Evolutionary conservation across 208 protist genomes (phyloP), one percentile per base, ranked within the genome.

Genomic region (Tritrichomonas musculus): DNA sequence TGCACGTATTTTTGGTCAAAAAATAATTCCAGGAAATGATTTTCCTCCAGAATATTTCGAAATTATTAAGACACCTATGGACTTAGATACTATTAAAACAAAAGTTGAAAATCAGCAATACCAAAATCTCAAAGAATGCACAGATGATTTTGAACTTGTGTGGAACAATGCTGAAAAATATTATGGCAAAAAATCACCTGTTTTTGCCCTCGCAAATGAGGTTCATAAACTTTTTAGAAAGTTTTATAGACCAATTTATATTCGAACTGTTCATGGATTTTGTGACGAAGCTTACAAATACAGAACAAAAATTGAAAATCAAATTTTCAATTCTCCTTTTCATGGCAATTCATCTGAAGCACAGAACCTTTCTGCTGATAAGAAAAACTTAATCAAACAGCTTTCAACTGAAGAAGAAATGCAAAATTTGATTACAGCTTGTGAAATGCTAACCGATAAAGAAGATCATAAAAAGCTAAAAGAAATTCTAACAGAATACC

Each of bases 161-260:
- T 88, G 77, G 77, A 88, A 88, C 4, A 88, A 88, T 36, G 77
- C 77, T 4, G 77, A 88, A 57, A 88, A 20, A 20, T 88, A 39
- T 30, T 47, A 88, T 57, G 77, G 47, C 53, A 44, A 44, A 88
- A 33, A 47, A 39, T 39, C 47, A 13, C 3, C 1, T 33, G 4
- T 88, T 57, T 88, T 8, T 33, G 1, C 39, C 39, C 47, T 57
- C 39, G 41, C 77, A 50, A 9, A 30, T 30, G 73, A 82, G 50
- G 36, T 30, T 41, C 3, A 39, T 22, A 49, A 41, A 30, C 17
- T 82, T 30, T 82, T 82, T 25, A 30, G 0, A 13, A 9, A 30
- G 8, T 53, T 82, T 20, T 82, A 39, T 41, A 82, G 73, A 82
- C 33, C 33, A 82, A 1, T 47, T 17, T 47, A 82, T 39, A 5